Conservation (phyloP, 768 basidiomycete species). For the Pulveroboletus sp. region DNA sequence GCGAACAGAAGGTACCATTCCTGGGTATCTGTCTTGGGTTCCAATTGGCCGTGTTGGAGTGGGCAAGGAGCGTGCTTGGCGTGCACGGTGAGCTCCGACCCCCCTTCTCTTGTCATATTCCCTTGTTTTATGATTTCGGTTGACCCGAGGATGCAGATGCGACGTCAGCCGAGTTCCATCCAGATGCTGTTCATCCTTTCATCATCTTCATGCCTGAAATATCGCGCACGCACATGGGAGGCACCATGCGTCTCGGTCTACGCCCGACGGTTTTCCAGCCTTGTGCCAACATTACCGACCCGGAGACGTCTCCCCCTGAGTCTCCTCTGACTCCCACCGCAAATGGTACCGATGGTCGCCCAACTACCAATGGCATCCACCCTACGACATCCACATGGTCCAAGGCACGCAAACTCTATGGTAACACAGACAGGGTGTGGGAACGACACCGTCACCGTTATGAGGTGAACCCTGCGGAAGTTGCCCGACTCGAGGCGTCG, state of each 20-base stretch:
- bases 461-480: conserved; percentile 90
- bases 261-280: conserved; percentile 89
- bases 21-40: conserved; percentile 96
- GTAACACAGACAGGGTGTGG: conserved; percentile 78
- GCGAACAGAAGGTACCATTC: conserved; percentile 93
- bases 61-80: conserved; percentile 79
- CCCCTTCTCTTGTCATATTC: not conserved
- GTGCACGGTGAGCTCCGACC: conserved; percentile 47
- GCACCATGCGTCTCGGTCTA: conserved; percentile 99
- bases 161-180: conserved; percentile 77
- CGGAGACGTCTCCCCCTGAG: conserved; percentile 13
- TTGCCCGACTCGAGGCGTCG: conserved; percentile 61
- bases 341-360: conserved; percentile 2
- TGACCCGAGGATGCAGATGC: conserved; percentile 51
- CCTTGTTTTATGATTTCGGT: not conserved
- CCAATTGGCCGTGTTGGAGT: conserved; percentile 95
- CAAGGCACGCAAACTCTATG: conserved; percentile 75
- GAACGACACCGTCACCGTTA: conserved; percentile 95
- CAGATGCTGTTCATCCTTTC: conserved; percentile 59
- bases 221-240: conserved; percentile 96
- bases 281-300: conserved; percentile 18
- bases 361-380: conserved; percentile 6
- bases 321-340: conserved; percentile 1
- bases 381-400: conserved; percentile 60
- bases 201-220: conserved; percentile 99